phyloP scores from a whole-genome alignment of 805 yeast species.

The Kodamaea laetipori region DNA sequence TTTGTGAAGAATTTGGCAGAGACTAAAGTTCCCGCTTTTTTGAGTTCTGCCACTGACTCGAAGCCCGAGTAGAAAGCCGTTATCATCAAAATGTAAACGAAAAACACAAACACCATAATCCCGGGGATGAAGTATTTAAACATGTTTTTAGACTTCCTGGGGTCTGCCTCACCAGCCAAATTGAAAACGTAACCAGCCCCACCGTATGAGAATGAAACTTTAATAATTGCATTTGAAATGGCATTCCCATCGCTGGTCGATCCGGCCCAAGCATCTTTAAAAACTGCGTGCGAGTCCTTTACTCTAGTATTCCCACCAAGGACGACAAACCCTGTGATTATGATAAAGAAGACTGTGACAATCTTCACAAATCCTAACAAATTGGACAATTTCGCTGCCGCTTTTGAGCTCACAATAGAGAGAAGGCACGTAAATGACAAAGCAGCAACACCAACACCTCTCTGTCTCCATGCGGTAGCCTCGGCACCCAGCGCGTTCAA shows the following conservation, averaged over 20 bases:
- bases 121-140: slow-evolving; percentile 31
- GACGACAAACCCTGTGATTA: slow-evolving; percentile 38
- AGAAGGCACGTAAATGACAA: slow-evolving; percentile 27
- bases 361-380: slow-evolving; percentile 40
- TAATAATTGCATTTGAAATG: slow-evolving; percentile 46
- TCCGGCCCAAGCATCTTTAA: slow-evolving; percentile 40
- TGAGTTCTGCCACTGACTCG: slow-evolving; percentile 22
- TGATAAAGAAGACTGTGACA: slow-evolving; percentile 35
- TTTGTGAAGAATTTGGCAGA: slow-evolving; percentile 32
- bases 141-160: slow-evolving; percentile 27
- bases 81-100: slow-evolving; percentile 33
- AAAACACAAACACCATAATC: slow-evolving; percentile 32
- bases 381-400: slow-evolving; percentile 32
- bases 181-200: slow-evolving; percentile 44
- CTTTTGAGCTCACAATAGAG: slow-evolving; percentile 27
- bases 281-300: slow-evolving; percentile 31
- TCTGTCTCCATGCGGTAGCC: slow-evolving; percentile 34
- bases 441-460: slow-evolving; percentile 38
- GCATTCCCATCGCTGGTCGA: slow-evolving; percentile 45
- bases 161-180: slow-evolving; percentile 34
- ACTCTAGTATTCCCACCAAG: slow-evolving; percentile 38
- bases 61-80: slow-evolving; percentile 37
- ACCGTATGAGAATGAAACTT: slow-evolving; percentile 45
- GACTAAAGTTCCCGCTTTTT: slow-evolving; percentile 30
- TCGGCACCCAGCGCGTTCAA: slow-evolving; percentile 33